Conservation (phyloP, 73 alveolate species). For the Symbiodinium pilosum region DNA sequence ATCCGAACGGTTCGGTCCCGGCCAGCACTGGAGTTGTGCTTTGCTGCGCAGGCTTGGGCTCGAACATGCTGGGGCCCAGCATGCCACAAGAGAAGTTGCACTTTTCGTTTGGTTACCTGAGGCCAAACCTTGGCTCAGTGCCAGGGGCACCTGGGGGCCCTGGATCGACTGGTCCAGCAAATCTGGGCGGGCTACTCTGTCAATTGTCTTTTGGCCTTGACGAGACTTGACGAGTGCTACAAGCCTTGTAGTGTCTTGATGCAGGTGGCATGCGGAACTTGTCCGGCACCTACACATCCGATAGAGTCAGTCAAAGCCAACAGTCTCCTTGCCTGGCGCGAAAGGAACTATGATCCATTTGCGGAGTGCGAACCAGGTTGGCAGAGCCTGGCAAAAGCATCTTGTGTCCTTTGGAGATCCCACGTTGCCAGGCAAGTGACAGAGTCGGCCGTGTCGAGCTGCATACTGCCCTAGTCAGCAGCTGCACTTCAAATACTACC, state of each 20-base stretch:
- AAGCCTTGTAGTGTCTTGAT: background rate
- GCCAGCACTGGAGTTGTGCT: background rate
- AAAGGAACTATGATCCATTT: background rate
- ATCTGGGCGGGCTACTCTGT: background rate
- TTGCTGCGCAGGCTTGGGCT: background rate
- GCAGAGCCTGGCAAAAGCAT: background rate
- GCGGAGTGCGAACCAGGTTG: background rate
- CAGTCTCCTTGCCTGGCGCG: background rate
- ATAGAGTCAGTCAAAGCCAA: too few species aligned
- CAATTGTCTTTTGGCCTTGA: background rate
- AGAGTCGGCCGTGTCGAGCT: background rate
- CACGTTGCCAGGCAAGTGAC: background rate
- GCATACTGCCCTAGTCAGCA: too few species aligned
- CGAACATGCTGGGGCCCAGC: background rate
- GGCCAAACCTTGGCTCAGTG: slow-evolving; percentile 5
- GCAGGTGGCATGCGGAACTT: slow-evolving; percentile 8
- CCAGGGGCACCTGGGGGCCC: background rate
- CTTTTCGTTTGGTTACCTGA: background rate
- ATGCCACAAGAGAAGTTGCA: too few species aligned
- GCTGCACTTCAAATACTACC: too few species aligned
- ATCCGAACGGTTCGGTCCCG: too few species aligned
- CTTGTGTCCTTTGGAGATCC: background rate
- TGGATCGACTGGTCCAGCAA: background rate
- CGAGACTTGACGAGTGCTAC: background rate
- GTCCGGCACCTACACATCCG: background rate